Evolutionary conservation across 306 rosid species (phyloP), one percentile per base, ranked within the genome.

Genomic region (Citrullus mucosospermus): DNA sequence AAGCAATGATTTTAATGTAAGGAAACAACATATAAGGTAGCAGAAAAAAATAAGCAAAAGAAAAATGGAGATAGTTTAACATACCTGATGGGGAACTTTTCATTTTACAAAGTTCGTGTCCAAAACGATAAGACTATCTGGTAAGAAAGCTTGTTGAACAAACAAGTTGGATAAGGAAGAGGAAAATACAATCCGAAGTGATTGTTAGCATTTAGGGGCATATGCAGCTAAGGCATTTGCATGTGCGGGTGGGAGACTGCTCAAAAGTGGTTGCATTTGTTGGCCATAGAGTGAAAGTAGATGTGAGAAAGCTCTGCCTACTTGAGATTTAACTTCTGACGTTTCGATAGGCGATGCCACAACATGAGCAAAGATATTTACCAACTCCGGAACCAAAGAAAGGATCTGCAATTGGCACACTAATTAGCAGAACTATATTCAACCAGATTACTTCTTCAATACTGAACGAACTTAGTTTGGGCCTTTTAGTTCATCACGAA

Each of bases 221-320:
- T 91, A 91, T 56, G 96, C 87, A 78, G 98, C 96, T 43, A 96
- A 87, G 56, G 99, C 99, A 80, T 88, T 88, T 22, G 98, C 98
- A 67, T 87, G 96, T 39, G 88, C 87, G 38, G 93, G 96, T 30
- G 98, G 85, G 41, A 96, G 98, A 79, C 58, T 88, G 84, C 92
- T 88, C 84, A 96, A 87, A 76, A 96, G 90, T 78, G 96, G 91
- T 78, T 96, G 98, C 90, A 96, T 90, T 88, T 96, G 99, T 57
- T 88, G 92, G 59, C 99, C 99, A 66, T 91, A 96, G 63, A 92
- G 79, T 8, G 99, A 92, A 85, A 91, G 62, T 85, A 96, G 88
- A 86, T 96, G 98, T 76, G 91, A 81, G 79, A 92, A 96, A 50
- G 96, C 87, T 90, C 91, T 88, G 83, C 98, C 99, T 36, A 91